Evolutionary conservation across 2,329 filamentous ascomycete genomes (phyloP).

Genomic region (Aspergillus pseudotamarii): DNA sequence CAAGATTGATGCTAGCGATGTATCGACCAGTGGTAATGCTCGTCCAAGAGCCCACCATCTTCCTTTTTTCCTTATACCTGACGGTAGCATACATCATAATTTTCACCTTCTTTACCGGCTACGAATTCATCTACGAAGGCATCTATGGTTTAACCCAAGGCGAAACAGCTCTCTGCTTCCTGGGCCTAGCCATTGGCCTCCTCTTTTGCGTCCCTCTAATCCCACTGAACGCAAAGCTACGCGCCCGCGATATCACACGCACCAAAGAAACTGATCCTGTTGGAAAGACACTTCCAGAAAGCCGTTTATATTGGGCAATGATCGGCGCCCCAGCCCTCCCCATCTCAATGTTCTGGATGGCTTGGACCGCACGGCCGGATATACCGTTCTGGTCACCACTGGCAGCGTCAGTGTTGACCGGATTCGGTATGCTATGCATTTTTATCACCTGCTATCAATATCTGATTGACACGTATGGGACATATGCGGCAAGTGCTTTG

Average conservation of each 20-base stretch:
- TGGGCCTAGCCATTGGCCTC: slow-evolving; percentile 50
- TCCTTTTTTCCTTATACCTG: slow-evolving; percentile 29
- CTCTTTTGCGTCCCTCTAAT: neutral
- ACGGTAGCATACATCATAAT: slow-evolving; percentile 34
- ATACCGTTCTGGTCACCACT: slow-evolving; percentile 52
- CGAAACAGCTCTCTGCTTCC: slow-evolving; percentile 53
- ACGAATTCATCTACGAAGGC: slow-evolving; percentile 53
- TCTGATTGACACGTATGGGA: slow-evolving; percentile 60
- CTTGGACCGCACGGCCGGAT: slow-evolving; percentile 49
- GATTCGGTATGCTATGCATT: slow-evolving; percentile 53
- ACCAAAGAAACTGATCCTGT: neutral
- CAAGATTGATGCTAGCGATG: neutral
- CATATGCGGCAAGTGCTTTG: slow-evolving; percentile 54
- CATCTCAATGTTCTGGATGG: slow-evolving; percentile 61
- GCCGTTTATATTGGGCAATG: slow-evolving; percentile 59
- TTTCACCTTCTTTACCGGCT: slow-evolving; percentile 46
- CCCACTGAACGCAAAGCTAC: neutral
- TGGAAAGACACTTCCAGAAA: slow-evolving; percentile 47
- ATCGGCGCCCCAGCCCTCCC: slow-evolving; percentile 55
- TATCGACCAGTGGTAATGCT: slow-evolving; percentile 29
- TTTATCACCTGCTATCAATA: slow-evolving; percentile 60
- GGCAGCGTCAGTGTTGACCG: slow-evolving; percentile 54
- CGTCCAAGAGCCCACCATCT: slow-evolving; percentile 14
- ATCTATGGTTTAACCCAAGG: slow-evolving; percentile 52
- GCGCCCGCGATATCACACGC: neutral